Base-by-base conservation (phyloP, 495 filamentous ascomycete species). In the Talaromyces trachyspermus region DNA sequence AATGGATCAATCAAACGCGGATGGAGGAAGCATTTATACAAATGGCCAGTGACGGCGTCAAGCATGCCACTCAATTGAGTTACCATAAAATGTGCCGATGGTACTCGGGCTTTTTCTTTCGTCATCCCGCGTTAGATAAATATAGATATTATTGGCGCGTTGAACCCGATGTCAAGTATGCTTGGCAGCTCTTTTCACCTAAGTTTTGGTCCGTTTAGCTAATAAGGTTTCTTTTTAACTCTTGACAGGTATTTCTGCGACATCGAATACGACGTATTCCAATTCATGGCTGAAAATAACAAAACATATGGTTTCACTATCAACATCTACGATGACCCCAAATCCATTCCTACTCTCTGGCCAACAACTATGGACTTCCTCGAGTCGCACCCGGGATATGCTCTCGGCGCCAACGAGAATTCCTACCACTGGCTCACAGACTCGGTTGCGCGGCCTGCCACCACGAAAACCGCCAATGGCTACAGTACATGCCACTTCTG, bases 31-130 rank as follows among this genome's bases (percentile, higher is more conserved):
- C 88, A 17, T 82, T 83, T 48, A 76, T 86, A 56, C 76, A 95
- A 17, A 78, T 99, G 52, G 71, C 82, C 54, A 86, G 91, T 60
- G 75, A 94, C 53, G 74, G 84, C 2, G 84, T 97, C 40, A 90
- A 96, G 62, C 97, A 97, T 64, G 85, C 85, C 42, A 71, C 78
- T 46, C 85, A 84, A 70, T 59, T 89, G 43, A 95, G 87, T 49
- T 99, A 99, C 69, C 92, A 97, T 62, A 86, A 97, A 66, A 99
- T 99, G 92, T 99, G 92, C 63, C 84, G 92, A 38, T 99, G 91
- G 92, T 97, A 97, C 74, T 90, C 84, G 56, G 92, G 92, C 53
- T 75, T 95, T 58, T 99, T 99, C 77, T 95, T 94, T 71, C 85
- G 91, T 52, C 94, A 99, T 69, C 89, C 89, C 0, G 90, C 88